Conservation (phyloP, 345 rosid species). For the Populus tremula region DNA sequence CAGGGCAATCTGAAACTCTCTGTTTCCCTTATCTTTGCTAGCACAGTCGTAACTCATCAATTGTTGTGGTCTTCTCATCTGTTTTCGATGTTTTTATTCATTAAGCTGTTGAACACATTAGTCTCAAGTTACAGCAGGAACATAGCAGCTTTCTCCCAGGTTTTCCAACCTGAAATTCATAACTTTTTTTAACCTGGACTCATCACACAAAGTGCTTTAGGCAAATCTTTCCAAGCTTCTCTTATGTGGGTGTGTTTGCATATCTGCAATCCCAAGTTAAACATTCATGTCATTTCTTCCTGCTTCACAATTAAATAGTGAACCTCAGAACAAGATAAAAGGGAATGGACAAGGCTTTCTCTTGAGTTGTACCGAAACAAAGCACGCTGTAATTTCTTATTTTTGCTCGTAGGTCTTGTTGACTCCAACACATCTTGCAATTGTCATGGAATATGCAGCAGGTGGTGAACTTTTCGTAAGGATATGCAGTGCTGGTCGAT, state of each 20-base stretch:
- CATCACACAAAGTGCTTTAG: too few species aligned
- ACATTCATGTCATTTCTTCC: neutral
- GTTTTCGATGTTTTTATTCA: neutral
- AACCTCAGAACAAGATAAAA: neutral
- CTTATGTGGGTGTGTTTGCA: too few species aligned
- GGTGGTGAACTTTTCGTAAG: conserved; percentile 86
- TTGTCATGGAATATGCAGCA: conserved; percentile 86
- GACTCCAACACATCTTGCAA: conserved; percentile 78
- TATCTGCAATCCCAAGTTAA: too few species aligned
- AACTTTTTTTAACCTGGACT: too few species aligned
- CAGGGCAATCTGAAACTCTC: neutral
- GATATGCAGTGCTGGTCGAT: conserved; percentile 81
- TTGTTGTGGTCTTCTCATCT: neutral
- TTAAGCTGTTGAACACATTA: neutral
- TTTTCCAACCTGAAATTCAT: too few species aligned
- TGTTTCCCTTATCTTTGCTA: neutral
- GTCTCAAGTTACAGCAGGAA: neutral
- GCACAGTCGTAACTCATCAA: neutral
- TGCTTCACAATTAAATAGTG: neutral
- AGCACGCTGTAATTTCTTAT: neutral
- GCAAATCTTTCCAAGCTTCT: neutral
- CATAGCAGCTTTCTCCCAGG: too few species aligned
- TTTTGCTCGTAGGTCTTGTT: conserved; percentile 47
- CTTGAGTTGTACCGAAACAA: neutral
- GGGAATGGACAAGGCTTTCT: neutral